Conservation (phyloP, 2,329 filamentous ascomycete species). For the Onygenales sp. region DNA sequence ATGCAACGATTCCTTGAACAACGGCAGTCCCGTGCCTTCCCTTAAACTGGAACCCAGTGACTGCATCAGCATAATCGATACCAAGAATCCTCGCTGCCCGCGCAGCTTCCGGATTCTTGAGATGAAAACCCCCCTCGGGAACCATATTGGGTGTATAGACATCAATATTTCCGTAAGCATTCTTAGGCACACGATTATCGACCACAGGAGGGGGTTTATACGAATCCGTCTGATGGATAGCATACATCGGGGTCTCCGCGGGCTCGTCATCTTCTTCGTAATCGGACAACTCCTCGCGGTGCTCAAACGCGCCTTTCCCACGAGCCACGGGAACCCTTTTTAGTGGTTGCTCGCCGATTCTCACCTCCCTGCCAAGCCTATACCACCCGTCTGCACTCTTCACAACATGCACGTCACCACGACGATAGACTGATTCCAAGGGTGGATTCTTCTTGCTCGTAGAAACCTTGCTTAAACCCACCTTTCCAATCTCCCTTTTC, state of each 20-base stretch:
- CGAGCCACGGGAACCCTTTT: slow-evolving; percentile 50
- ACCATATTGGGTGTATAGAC: slow-evolving; percentile 57
- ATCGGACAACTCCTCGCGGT: slow-evolving; percentile 9
- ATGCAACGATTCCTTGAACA: slow-evolving; percentile 66
- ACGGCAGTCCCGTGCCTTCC: slow-evolving; percentile 80
- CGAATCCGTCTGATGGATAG: slow-evolving; percentile 53
- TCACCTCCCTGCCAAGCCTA: slow-evolving; percentile 71
- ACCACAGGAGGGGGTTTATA: slow-evolving; percentile 71
- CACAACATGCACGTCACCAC: slow-evolving; percentile 68
- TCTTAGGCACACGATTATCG: slow-evolving; percentile 57
- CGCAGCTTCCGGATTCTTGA: slow-evolving; percentile 49
- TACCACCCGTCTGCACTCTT: slow-evolving; percentile 86
- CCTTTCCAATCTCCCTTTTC: slow-evolving; percentile 63
- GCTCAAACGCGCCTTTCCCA: slow-evolving; percentile 7
- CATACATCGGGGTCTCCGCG: slow-evolving; percentile 51
- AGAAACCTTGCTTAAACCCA: slow-evolving; percentile 44
- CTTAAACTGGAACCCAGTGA: slow-evolving; percentile 83
- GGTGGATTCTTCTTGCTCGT: slow-evolving; percentile 42
- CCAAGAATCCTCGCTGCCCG: slow-evolving; percentile 66
- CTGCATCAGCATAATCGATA: slow-evolving; percentile 79
- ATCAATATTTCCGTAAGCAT: slow-evolving; percentile 54
- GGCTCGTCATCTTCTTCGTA: slow-evolving; percentile 34
- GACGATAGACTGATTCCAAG: slow-evolving; percentile 72
- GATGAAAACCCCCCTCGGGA: slow-evolving; percentile 49
- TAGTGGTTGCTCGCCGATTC: slow-evolving; percentile 65